phyloP scores from a whole-genome alignment of 2,329 filamentous ascomycete species.

The Colletotrichum sp. region DNA sequence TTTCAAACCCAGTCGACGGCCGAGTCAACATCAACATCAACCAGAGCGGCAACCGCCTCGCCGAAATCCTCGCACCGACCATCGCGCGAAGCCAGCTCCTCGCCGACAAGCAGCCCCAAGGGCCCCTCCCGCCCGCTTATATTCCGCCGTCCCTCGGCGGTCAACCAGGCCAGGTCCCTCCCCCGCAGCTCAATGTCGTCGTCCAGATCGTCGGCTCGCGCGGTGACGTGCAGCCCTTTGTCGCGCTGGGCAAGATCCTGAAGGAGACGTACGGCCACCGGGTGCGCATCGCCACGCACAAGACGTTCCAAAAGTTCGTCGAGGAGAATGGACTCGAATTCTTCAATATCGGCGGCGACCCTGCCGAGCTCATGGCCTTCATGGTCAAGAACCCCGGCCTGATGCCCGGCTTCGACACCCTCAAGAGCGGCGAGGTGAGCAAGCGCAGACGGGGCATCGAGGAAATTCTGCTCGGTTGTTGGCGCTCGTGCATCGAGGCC shows the following conservation, averaged over 20 bases:
- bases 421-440: slow-evolving; percentile 78
- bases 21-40: slow-evolving; percentile 82
- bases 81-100: slow-evolving; percentile 59
- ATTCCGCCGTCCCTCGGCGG: slow-evolving; percentile 77
- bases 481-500: slow-evolving; percentile 83
- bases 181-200: slow-evolving; percentile 70
- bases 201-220: slow-evolving; percentile 78
- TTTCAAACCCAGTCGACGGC: slow-evolving; percentile 64
- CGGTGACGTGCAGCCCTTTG: slow-evolving; percentile 78
- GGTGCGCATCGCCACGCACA: slow-evolving; percentile 76
- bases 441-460: slow-evolving; percentile 77
- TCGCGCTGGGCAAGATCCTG: slow-evolving; percentile 70
- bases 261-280: slow-evolving; percentile 72
- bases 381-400: slow-evolving; percentile 91
- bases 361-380: slow-evolving; percentile 80
- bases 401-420: slow-evolving; percentile 80
- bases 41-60: slow-evolving; percentile 69
- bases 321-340: slow-evolving; percentile 76
- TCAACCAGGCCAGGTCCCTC: slow-evolving; percentile 59
- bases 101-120: slow-evolving; percentile 41
- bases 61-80: slow-evolving; percentile 70
- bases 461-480: slow-evolving; percentile 83
- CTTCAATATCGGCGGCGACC: slow-evolving; percentile 78
- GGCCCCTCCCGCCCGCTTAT: slow-evolving; percentile 68
- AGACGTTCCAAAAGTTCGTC: slow-evolving; percentile 71